Evolutionary conservation across 2,329 filamentous ascomycete genomes (phyloP).

Genomic region (Geosmithia morbida): DNA sequence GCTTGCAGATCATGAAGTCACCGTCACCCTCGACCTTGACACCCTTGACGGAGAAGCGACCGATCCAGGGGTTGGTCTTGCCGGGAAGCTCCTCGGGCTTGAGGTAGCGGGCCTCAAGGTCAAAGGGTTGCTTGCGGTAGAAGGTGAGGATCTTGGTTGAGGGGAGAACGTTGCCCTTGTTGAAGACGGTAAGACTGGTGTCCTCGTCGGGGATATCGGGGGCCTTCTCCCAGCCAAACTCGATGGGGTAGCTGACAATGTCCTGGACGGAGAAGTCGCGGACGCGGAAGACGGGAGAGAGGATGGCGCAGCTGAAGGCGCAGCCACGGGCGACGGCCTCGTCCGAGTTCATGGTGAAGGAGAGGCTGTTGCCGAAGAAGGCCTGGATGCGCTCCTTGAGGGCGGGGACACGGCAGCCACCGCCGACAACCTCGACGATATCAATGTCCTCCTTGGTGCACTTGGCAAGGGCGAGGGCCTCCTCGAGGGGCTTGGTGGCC

Average conservation of each 20-base stretch:
- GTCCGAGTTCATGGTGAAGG: constrained; percentile 95
- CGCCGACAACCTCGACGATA: constrained; percentile 82
- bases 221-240: constrained; percentile 98
- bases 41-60: constrained; percentile 93
- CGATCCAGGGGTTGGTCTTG: constrained; percentile 89
- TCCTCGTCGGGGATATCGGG: constrained; percentile 97
- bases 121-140: constrained; percentile 95
- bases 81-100: constrained; percentile 78
- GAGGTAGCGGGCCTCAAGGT: constrained; percentile 87
- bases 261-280: constrained; percentile 97
- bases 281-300: constrained; percentile 95
- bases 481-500: constrained; percentile 62
- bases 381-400: constrained; percentile 80
- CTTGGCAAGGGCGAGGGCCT: constrained; percentile 88
- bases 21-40: constrained; percentile 88
- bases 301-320: constrained; percentile 93
- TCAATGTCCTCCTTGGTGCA: constrained; percentile 88
- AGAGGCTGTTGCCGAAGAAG: constrained; percentile 87
- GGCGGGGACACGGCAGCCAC: constrained; percentile 82
- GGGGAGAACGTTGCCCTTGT: constrained; percentile 90
- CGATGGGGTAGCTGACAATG: constrained; percentile 94
- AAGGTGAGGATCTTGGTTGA: constrained; percentile 99
- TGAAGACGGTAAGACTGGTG: constrained; percentile 92
- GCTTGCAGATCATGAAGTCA: constrained; percentile 99
- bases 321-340: constrained; percentile 92